Conservation (phyloP, 495 filamentous ascomycete genomes). For the Penicillium robsamsonii region DNA sequence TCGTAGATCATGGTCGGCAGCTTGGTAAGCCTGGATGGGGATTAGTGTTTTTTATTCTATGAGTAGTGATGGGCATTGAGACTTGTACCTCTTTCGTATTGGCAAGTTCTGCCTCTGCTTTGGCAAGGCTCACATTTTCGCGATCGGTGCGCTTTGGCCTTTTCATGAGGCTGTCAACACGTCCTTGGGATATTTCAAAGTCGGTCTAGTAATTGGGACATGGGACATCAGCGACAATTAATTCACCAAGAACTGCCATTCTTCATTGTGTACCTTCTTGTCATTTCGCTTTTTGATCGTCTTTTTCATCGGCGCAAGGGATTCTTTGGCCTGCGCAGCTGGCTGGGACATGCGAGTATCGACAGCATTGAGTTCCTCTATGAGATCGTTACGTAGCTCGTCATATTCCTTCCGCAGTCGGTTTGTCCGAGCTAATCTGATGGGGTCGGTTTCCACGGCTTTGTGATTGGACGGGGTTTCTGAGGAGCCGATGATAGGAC, state of each 20-base stretch:
- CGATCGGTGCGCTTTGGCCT: slow-evolving; percentile 71
- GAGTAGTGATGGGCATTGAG: background rate
- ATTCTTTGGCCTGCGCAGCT: slow-evolving; percentile 67
- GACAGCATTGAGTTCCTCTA: slow-evolving; percentile 70
- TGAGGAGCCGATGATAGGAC: slow-evolving; percentile 69
- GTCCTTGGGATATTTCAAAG: slow-evolving; percentile 77
- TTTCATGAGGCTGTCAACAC: slow-evolving; percentile 65
- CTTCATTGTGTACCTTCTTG: slow-evolving; percentile 57
- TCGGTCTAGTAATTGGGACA: slow-evolving; percentile 51
- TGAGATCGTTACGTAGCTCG: slow-evolving; percentile 71
- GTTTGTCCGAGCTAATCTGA: slow-evolving; percentile 63
- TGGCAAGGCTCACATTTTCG: slow-evolving; percentile 72
- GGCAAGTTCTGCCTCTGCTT: slow-evolving; percentile 74
- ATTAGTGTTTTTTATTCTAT: background rate
- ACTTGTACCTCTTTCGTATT: slow-evolving; percentile 60
- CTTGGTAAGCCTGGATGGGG: slow-evolving; percentile 64
- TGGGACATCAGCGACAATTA: background rate
- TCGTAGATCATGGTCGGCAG: slow-evolving; percentile 78
- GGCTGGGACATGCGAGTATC: slow-evolving; percentile 72
- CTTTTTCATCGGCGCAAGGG: slow-evolving; percentile 75
- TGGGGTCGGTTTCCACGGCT: slow-evolving; percentile 60
- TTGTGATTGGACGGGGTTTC: slow-evolving; percentile 49
- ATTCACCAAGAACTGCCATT: background rate
- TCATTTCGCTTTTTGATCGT: slow-evolving; percentile 90
- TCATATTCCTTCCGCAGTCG: slow-evolving; percentile 67